These are phyloP conservation scores for Lentinula raphanica DNA, from an alignment of 768 basidiomycete species.

Conservation along the genomic window DNA sequence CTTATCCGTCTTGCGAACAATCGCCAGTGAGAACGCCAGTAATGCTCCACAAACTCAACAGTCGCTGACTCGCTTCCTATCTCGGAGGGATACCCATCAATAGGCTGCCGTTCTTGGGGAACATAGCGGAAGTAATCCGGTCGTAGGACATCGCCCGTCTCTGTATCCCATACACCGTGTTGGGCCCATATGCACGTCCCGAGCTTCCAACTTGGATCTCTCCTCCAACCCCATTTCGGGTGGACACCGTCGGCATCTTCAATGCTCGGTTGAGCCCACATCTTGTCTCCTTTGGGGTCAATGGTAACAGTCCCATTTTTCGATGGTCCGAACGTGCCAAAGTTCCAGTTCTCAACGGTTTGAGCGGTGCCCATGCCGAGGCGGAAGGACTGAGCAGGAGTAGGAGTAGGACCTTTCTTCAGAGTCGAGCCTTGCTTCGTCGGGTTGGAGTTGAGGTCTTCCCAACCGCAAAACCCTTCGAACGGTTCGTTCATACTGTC, in stretches of 20 bases:
- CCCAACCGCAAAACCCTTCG: constrained; percentile 69
- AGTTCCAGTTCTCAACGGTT: constrained; percentile 78
- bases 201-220: constrained; percentile 63
- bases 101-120: constrained; percentile 20
- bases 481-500: constrained; percentile 94
- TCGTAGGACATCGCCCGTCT: constrained; percentile 57
- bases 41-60: constrained; percentile 71
- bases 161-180: constrained; percentile 85
- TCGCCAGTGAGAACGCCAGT: constrained; percentile 71
- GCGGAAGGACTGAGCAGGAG: constrained; percentile 75
- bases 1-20: constrained; percentile 57
- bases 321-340: constrained; percentile 73
- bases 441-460: constrained; percentile 63
- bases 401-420: constrained; percentile 85
- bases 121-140: constrained; percentile 71
- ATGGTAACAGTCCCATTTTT: constrained; percentile 71
- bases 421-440: constrained; percentile 62
- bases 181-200: constrained; percentile 84
- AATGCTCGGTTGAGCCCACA: constrained; percentile 65
- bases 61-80: constrained; percentile 16
- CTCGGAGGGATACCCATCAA: not conserved
- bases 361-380: constrained; percentile 86
- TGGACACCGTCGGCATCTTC: constrained; percentile 48
- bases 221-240: constrained; percentile 78
- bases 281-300: constrained; percentile 74